Evolutionary conservation across 2,329 filamentous ascomycete genomes (phyloP).

Genomic region (Drechslerella stenobrocha): DNA sequence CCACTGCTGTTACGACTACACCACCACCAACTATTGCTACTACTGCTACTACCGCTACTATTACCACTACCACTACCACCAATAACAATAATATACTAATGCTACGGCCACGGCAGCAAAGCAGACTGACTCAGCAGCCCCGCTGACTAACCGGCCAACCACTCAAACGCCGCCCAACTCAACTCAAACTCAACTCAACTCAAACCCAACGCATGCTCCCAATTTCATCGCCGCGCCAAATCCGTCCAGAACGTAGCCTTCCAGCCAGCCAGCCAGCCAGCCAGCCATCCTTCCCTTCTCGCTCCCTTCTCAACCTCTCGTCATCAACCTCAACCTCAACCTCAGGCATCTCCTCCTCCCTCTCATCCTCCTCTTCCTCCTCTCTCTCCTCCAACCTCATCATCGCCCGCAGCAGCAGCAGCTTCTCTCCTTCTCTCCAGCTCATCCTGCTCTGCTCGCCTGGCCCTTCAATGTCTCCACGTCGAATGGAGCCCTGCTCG

Average conservation of each 20-base stretch:
- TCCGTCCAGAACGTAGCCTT: too few relatives aligned
- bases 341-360: neutral
- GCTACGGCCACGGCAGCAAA: too few relatives aligned
- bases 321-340: too few relatives aligned
- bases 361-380: neutral
- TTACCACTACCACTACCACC: too few relatives aligned
- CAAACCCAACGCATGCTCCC: neutral
- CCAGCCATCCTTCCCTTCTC: neutral
- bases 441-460: neutral
- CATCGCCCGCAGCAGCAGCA: neutral
- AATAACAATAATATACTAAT: too few relatives aligned
- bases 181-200: neutral
- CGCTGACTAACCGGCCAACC: neutral
- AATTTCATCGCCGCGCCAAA: conserved; percentile 2
- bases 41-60: too few relatives aligned
- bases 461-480: conserved; percentile 34
- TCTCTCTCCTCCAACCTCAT: conserved; percentile 3
- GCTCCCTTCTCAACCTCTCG: neutral
- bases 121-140: too few relatives aligned
- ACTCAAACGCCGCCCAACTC: neutral
- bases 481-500: conserved; percentile 35
- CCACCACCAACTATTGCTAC: too few relatives aligned
- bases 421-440: neutral
- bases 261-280: too few relatives aligned
- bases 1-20: too few relatives aligned